phyloP scores from a whole-genome alignment of 2,329 filamentous ascomycete genomes.

The Cryoendolithus antarcticus region DNA sequence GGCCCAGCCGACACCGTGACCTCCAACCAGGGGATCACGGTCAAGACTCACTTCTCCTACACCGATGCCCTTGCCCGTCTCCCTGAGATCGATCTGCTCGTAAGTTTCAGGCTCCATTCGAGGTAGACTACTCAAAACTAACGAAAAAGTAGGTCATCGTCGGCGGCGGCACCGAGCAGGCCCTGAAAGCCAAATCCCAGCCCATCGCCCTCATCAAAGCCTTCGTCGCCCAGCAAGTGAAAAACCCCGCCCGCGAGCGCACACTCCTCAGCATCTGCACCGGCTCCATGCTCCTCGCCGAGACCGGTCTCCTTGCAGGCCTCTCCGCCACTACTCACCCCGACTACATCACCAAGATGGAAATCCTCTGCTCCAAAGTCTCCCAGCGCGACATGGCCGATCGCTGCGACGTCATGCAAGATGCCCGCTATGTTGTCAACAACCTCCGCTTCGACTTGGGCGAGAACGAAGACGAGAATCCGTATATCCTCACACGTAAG shows the following conservation, averaged over 20 bases:
- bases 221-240: slow-evolving; percentile 68
- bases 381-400: slow-evolving; percentile 58
- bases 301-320: slow-evolving; percentile 65
- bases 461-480: slow-evolving; percentile 69
- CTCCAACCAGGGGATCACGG: slow-evolving; percentile 51
- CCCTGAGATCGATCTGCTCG: slow-evolving; percentile 65
- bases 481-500: slow-evolving; percentile 66
- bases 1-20: slow-evolving; percentile 35
- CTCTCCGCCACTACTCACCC: slow-evolving; percentile 73
- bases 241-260: slow-evolving; percentile 66
- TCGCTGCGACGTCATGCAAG: slow-evolving; percentile 63
- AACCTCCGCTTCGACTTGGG: slow-evolving; percentile 75
- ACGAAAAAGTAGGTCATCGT: slow-evolving; percentile 50
- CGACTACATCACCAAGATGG: slow-evolving; percentile 66
- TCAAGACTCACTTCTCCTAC: slow-evolving; percentile 64
- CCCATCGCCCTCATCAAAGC: slow-evolving; percentile 61
- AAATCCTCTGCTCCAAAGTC: slow-evolving; percentile 67
- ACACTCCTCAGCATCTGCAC: slow-evolving; percentile 72
- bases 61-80: slow-evolving; percentile 64
- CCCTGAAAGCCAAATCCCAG: slow-evolving; percentile 55
- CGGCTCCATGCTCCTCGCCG: slow-evolving; percentile 63
- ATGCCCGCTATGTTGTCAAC: slow-evolving; percentile 81
- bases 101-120: no score
- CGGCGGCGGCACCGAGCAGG: slow-evolving; percentile 52
- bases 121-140: no score